Percentiles rank a stretch among this genome's conserved stretches.
These are phyloP conservation scores for Colletotrichum falcatum DNA, from an alignment of 2,329 filamentous ascomycete species.

Conservation along the genomic window DNA sequence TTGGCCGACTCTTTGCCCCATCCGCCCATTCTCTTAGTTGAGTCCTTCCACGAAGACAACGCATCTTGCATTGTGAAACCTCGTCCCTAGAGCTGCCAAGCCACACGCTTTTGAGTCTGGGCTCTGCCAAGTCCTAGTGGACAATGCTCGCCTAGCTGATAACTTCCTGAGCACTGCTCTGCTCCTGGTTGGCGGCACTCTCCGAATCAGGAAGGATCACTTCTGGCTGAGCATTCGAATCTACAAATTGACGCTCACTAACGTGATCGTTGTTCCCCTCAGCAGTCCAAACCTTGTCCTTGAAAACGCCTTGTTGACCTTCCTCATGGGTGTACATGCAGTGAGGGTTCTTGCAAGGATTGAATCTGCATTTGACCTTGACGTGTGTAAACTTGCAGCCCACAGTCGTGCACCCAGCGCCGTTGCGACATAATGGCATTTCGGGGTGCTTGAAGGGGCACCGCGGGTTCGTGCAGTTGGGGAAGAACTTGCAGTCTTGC, in stretches of 20 bases:
- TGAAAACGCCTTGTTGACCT: constrained; percentile 86
- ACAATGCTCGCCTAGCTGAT: constrained; percentile 45
- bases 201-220: constrained; percentile 72
- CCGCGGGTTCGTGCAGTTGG: constrained; percentile 87
- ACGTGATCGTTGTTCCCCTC: constrained; percentile 73
- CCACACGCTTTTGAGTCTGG: not conserved
- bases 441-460: constrained; percentile 92
- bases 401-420: constrained; percentile 83
- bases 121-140: not conserved
- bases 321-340: constrained; percentile 93
- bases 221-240: constrained; percentile 76
- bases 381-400: constrained; percentile 93
- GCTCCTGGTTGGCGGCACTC: constrained; percentile 53
- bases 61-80: constrained; percentile 11
- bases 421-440: constrained; percentile 90
- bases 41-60: constrained; percentile 14
- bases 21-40: not conserved
- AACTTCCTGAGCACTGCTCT: constrained; percentile 53
- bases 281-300: constrained; percentile 92
- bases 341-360: constrained; percentile 88
- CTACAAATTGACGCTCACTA: constrained; percentile 89
- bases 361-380: constrained; percentile 88
- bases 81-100: not conserved
- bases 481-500: constrained; percentile 90
- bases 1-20: not conserved